phyloP scores from a whole-genome alignment of 108 stramenopile species.

The Nitzschia putrida region DNA sequence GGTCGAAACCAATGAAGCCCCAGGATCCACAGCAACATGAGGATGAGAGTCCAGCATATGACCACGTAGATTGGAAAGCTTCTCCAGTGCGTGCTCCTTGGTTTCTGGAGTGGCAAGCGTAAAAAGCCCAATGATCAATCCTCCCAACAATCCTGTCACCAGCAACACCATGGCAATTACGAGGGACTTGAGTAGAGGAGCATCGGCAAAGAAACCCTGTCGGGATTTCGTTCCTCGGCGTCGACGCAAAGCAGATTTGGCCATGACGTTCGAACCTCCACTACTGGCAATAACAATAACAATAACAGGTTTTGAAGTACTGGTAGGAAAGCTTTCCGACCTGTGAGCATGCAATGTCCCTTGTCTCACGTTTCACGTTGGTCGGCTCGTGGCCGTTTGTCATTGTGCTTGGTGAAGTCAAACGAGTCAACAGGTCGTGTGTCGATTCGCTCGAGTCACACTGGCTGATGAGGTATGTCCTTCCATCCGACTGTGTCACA shows the following conservation, averaged over 20 bases:
- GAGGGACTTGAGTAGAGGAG: conserved; percentile 1
- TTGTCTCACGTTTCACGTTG: too few species aligned
- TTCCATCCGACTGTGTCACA: too few species aligned
- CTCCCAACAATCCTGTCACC: conserved; percentile 4
- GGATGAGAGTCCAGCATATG: too few species aligned
- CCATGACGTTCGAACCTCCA: conserved; percentile 9
- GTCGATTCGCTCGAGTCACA: too few species aligned
- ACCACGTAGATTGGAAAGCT: conserved; percentile 5
- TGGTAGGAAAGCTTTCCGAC: too few species aligned
- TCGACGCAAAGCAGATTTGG: conserved; percentile 25
- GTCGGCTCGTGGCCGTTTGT: too few species aligned
- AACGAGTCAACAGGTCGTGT: too few species aligned
- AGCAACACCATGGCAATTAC: conserved; percentile 13
- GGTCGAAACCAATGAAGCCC: background rate
- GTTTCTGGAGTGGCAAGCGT: background rate
- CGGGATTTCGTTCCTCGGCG: conserved; percentile 28
- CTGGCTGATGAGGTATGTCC: too few species aligned
- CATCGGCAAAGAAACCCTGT: conserved; percentile 2
- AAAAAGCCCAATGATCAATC: conserved; percentile 18
- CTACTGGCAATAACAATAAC: too few species aligned
- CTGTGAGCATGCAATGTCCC: too few species aligned
- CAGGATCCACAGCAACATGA: background rate
- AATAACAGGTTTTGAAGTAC: too few species aligned
- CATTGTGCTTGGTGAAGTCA: too few species aligned
- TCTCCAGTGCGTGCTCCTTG: background rate